These are phyloP conservation scores for Micractinium sp. DNA, from an alignment of 139 green algal species.

Conservation along the genomic window DNA sequence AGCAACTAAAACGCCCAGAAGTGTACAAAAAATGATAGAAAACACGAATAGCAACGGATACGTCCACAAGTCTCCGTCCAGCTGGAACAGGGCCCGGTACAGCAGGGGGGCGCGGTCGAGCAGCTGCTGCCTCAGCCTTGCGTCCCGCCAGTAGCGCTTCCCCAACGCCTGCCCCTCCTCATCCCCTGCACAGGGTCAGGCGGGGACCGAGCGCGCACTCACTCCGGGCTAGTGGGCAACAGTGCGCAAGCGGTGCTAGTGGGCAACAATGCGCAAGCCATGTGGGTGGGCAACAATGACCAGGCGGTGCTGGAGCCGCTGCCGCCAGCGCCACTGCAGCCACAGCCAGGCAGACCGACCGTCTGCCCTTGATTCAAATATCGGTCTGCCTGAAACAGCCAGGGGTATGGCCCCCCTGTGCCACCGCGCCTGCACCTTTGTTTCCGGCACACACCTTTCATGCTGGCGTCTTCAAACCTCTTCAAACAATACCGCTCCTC, in stretches of 20 bases:
- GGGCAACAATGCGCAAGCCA: too few species aligned
- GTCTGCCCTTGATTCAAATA: neutral
- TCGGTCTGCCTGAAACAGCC: too few species aligned
- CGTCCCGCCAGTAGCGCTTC: neutral
- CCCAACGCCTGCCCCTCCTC: neutral
- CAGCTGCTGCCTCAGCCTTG: neutral
- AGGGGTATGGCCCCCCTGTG: neutral
- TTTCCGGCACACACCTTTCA: neutral
- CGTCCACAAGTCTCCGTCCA: neutral
- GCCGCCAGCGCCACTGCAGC: too few species aligned
- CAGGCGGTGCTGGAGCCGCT: neutral
- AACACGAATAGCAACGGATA: neutral
- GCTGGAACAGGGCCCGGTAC: neutral
- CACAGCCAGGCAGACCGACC: neutral
- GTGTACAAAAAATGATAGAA: neutral
- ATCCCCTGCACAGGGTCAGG: neutral
- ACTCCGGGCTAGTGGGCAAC: too few species aligned
- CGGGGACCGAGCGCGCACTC: too few species aligned
- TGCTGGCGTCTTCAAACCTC: neutral
- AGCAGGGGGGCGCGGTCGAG: neutral
- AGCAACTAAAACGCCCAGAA: neutral
- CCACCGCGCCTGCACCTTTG: neutral
- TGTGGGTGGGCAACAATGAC: neutral
- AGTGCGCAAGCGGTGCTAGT: too few species aligned
- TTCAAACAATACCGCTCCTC: neutral